These are phyloP conservation scores for Bonia amplexicaulis DNA, from an alignment of 176 grass and related monocot species.

Conservation along the genomic window DNA sequence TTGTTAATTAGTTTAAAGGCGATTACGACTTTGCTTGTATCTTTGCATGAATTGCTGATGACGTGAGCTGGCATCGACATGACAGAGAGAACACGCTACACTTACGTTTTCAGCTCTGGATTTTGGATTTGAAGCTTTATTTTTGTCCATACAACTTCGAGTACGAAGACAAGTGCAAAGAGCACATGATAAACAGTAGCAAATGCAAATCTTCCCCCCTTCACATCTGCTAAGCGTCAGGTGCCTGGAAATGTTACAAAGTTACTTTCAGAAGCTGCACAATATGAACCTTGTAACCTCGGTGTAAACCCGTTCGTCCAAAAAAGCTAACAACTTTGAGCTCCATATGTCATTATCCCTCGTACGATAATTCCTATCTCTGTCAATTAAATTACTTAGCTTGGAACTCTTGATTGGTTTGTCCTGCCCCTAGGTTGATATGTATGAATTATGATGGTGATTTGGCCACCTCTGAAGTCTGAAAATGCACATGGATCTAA, in stretches of 20 bases:
- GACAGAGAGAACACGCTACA: too few species aligned
- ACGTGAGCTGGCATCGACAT: not conserved
- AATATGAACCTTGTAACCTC: not conserved
- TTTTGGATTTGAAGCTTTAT: too few species aligned
- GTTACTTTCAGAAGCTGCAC: not conserved
- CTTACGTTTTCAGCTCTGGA: too few species aligned
- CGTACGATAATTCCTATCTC: not conserved
- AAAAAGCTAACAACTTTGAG: not conserved
- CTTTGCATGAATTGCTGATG: not conserved
- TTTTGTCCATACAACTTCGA: too few species aligned
- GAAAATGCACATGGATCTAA: not conserved
- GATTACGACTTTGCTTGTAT: not conserved
- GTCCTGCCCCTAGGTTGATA: not conserved
- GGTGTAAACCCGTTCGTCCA: conserved; percentile 12
- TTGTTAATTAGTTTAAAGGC: not conserved
- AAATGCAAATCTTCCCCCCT: too few species aligned
- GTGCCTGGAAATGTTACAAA: not conserved
- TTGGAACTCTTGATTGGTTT: not conserved
- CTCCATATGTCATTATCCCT: not conserved
- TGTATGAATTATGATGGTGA: too few species aligned
- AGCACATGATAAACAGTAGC: too few species aligned
- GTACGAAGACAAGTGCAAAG: too few species aligned
- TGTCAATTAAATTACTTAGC: not conserved
- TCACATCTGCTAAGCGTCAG: not conserved
- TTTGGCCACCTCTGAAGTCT: not conserved